phyloP scores from a whole-genome alignment of 441 rosid genomes.

The Pelargonium citronellum region DNA sequence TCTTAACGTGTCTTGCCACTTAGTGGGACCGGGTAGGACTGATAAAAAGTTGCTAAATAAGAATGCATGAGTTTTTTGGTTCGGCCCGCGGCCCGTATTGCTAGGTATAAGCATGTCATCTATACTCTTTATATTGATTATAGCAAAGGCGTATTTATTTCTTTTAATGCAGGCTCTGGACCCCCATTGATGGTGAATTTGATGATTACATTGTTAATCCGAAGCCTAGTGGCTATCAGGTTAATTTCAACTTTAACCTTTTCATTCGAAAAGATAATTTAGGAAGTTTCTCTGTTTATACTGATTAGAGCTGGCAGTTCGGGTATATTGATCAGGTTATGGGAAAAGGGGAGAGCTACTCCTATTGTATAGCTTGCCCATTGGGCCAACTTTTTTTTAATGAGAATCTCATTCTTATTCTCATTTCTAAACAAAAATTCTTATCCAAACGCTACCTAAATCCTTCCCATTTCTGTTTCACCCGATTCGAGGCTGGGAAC shows the following conservation, averaged over 20 bases:
- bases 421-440: too few species aligned
- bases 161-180: constrained; percentile 57
- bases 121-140: neutral
- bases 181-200: constrained; percentile 73
- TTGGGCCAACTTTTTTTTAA: too few species aligned
- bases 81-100: too few species aligned
- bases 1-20: too few species aligned
- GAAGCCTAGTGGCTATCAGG: constrained; percentile 81
- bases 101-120: too few species aligned
- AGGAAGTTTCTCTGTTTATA: neutral
- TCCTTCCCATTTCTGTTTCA: neutral
- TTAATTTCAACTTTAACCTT: constrained; percentile 19
- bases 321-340: too few species aligned
- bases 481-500: neutral
- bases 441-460: too few species aligned
- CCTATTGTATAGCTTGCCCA: too few species aligned
- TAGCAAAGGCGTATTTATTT: neutral
- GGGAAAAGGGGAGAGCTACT: too few species aligned
- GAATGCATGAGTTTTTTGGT: neutral
- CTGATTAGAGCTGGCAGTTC: neutral
- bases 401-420: too few species aligned
- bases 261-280: constrained; percentile 7
- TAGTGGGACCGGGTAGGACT: too few species aligned
- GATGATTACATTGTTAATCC: constrained; percentile 80
- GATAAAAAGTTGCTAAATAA: neutral